Conservation (phyloP, 306 rosid genomes). For the Glycyrrhiza uralensis region DNA sequence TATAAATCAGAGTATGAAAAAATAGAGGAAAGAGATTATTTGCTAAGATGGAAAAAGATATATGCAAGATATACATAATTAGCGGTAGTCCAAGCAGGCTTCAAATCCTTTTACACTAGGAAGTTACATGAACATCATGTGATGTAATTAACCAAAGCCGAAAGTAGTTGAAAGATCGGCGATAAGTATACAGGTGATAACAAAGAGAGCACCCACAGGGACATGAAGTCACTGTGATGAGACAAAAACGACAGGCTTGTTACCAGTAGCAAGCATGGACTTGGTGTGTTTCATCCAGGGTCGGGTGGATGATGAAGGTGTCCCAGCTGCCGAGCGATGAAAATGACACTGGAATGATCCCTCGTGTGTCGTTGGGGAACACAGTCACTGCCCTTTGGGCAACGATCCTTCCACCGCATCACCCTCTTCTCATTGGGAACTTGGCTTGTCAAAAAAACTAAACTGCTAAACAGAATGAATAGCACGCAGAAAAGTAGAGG, state of each 20-base stretch:
- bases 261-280: constrained; percentile 43
- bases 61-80: neutral
- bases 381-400: constrained; percentile 73
- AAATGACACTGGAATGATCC: constrained; percentile 90
- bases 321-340: constrained; percentile 52
- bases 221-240: constrained; percentile 25
- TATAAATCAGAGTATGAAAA: too few relatives aligned
- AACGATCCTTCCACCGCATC: too few relatives aligned
- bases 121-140: too few relatives aligned
- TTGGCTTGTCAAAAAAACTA: too few relatives aligned
- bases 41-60: neutral
- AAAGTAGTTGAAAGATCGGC: neutral
- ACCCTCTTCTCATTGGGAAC: too few relatives aligned
- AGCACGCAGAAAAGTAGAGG: too few relatives aligned
- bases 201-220: too few relatives aligned
- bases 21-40: neutral
- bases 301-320: constrained; percentile 56
- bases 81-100: neutral
- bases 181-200: neutral
- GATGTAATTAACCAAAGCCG: neutral
- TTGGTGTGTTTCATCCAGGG: constrained; percentile 61
- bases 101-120: neutral
- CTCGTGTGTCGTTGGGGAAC: constrained; percentile 89
- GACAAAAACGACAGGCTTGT: constrained; percentile 18
- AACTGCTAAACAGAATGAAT: too few relatives aligned